Conservation (phyloP, 176 grass and related monocot genomes). For the Themeda triandra region DNA sequence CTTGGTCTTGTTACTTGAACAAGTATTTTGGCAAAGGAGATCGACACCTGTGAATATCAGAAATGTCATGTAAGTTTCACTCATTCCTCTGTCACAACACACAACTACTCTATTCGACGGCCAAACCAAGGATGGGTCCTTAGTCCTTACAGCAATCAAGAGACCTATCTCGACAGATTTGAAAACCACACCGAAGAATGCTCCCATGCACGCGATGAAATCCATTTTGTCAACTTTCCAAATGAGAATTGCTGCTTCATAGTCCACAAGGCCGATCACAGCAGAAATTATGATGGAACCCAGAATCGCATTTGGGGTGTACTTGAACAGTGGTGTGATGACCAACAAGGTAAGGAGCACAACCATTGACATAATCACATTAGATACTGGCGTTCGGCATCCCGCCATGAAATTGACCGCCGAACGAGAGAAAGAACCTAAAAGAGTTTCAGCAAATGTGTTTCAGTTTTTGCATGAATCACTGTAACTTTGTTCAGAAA, state of each 20-base stretch:
- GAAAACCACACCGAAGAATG: slow-evolving; percentile 87
- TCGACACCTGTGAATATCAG: slow-evolving; percentile 51
- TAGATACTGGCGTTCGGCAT: slow-evolving; percentile 75
- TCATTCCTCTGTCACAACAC: not conserved
- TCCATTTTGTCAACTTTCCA: slow-evolving; percentile 99
- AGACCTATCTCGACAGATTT: slow-evolving; percentile 86
- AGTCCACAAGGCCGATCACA: slow-evolving; percentile 73
- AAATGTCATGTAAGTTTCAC: slow-evolving; percentile 6
- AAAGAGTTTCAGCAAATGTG: slow-evolving; percentile 1
- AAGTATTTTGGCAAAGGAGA: slow-evolving; percentile 95
- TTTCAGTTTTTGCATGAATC: slow-evolving; percentile 3
- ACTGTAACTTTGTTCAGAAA: not conserved
- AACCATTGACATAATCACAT: slow-evolving; percentile 81
- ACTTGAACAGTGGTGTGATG: slow-evolving; percentile 94
- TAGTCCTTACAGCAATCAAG: slow-evolving; percentile 76
- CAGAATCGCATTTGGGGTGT: slow-evolving; percentile 88
- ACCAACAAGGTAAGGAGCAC: slow-evolving; percentile 85
- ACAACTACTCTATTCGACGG: not conserved
- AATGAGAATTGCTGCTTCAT: slow-evolving; percentile 78
- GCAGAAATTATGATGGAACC: slow-evolving; percentile 86
- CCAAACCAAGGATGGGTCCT: not conserved
- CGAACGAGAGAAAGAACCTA: slow-evolving; percentile 94
- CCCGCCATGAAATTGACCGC: slow-evolving; percentile 98
- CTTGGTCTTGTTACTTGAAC: slow-evolving; percentile 98
- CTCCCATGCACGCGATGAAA: slow-evolving; percentile 95